These are phyloP conservation scores for Diophrys appendiculata DNA, from an alignment of 73 alveolate species.

Conservation along the genomic window DNA sequence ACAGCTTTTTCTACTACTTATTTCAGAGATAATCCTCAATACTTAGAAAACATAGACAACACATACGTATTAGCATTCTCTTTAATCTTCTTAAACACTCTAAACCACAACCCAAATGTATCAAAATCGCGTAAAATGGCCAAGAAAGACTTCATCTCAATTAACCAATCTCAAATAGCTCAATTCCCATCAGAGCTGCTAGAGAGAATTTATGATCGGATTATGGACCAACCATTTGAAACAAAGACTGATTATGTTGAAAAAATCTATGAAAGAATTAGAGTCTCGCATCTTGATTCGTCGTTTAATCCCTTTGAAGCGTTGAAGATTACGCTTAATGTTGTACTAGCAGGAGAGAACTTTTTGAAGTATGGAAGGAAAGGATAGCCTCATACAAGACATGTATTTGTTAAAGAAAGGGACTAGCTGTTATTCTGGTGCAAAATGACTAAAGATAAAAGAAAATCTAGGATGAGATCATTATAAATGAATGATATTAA, in stretches of 20 bases:
- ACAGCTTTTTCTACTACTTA: constrained; percentile 55
- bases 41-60: constrained; percentile 47
- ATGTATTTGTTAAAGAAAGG: constrained; percentile 59
- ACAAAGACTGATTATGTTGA: constrained; percentile 67
- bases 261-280: constrained; percentile 64
- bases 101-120: constrained; percentile 60
- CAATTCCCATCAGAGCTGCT: constrained; percentile 22
- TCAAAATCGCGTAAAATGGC: constrained; percentile 46
- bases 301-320: constrained; percentile 22
- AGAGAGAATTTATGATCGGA: constrained; percentile 58
- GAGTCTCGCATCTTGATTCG: constrained; percentile 30
- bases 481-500: constrained; percentile 43
- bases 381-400: constrained; percentile 64
- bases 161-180: constrained; percentile 28
- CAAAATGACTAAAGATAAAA: not conserved
- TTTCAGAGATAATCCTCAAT: constrained; percentile 49
- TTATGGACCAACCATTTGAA: constrained; percentile 52
- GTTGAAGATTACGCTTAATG: constrained; percentile 17
- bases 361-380: constrained; percentile 65
- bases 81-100: constrained; percentile 60
- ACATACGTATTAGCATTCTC: constrained; percentile 69
- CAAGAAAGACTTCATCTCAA: constrained; percentile 52
- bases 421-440: constrained; percentile 40
- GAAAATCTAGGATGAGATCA: constrained; percentile 41
- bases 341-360: constrained; percentile 50